Base-by-base conservation (phyloP, 2,329 filamentous ascomycete genomes). In the Stemphylium lycopersici region DNA sequence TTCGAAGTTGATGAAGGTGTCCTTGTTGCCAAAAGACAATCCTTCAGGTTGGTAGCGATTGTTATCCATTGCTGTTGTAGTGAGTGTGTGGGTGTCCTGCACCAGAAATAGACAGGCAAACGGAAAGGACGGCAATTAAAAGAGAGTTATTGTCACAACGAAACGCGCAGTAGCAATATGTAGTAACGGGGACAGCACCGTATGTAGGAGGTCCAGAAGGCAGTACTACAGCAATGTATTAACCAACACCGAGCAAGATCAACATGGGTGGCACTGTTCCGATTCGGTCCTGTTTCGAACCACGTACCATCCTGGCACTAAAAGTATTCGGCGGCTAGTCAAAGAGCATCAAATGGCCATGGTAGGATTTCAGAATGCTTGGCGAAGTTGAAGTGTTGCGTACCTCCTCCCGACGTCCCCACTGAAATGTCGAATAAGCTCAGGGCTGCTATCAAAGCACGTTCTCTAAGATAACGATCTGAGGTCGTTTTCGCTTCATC, bases 341-440 rank as follows among this genome's bases (percentile, higher is more conserved):
- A 36, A 66, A 58, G 47, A 55, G 53, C 31, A 55, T 56, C 51
- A 54, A 59, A 45, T 39, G 59, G 50, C 44, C 48, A 52, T 50
- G 58, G 55, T 67, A 61, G 63, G 29, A 66, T 64, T 58, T 59
- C 55, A 52, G 48, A 51, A 52, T 43, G 45, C 70, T 73, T 72
- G 70, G 70, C 70, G 54, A 58, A 61, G 56, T 58, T 62, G 50
- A 62, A 56, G 63, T 68, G 67, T 70, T 68, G 64, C 67, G 66
- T 70, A 59, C 56, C 52, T 59, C 54, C 62, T 62, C 67, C 63
- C 65, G 42, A 65, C 66, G 68, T 55, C 68, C 70, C 72, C 69
- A 55, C 56, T 52, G 49, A 48, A 66, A 63, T 58, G 60, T 65
- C 65, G 62, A 65, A 71, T 65, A 63, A 68, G 66, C 55, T 62